Conservation (phyloP, 371 early-diverging fungal species). For the Encephalitozoon cuniculi region DNA sequence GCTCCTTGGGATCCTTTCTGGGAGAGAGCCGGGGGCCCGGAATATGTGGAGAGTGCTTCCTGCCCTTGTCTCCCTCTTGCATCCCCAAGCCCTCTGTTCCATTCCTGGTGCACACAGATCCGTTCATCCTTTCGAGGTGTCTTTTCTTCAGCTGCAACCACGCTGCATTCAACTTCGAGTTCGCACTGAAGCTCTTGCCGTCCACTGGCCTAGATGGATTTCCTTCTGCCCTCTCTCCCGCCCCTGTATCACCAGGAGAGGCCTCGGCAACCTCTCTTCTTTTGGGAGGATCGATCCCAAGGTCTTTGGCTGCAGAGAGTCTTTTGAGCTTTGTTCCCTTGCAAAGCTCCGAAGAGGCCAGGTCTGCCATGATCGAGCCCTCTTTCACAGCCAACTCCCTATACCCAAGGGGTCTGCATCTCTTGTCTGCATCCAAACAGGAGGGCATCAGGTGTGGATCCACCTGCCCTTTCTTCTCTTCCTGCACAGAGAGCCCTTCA, state of each 20-base stretch:
- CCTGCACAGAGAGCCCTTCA: not conserved
- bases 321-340: not conserved
- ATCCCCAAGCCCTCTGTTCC: not conserved
- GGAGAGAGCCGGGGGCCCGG: no score
- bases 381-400: not conserved
- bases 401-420: not conserved
- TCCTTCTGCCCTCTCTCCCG: not conserved
- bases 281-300: not conserved
- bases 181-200: not conserved
- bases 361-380: not conserved
- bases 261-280: not conserved
- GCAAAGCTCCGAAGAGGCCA: not conserved
- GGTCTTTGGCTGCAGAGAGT: not conserved
- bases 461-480: not conserved
- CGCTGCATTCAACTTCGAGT: slow-evolving; percentile 7
- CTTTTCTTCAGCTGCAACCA: not conserved
- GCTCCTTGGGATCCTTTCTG: no score
- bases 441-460: not conserved
- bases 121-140: not conserved
- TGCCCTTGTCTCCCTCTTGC: not conserved
- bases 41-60: no score
- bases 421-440: not conserved
- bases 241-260: not conserved
- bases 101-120: not conserved
- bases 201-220: no score